phyloP scores from a whole-genome alignment of 2,329 filamentous ascomycete genomes.

The Teratosphaeria destructans region DNA sequence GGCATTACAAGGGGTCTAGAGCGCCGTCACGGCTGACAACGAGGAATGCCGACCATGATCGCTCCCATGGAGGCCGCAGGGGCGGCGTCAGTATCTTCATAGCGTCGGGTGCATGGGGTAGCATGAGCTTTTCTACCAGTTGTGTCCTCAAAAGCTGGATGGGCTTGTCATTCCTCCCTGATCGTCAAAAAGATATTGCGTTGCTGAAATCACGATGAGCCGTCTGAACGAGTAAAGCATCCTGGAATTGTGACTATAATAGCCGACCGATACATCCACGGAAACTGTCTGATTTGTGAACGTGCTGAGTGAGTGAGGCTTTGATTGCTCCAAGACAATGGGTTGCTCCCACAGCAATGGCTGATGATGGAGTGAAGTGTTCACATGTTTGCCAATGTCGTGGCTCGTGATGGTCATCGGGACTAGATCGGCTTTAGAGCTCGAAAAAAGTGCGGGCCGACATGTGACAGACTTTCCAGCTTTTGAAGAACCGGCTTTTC shows the following conservation, averaged over 20 bases:
- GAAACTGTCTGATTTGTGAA: neutral
- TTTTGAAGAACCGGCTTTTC: neutral
- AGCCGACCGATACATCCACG: neutral
- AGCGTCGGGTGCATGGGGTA: neutral
- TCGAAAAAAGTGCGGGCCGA: constrained; percentile 1
- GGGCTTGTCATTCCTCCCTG: neutral
- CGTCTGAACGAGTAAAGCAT: neutral
- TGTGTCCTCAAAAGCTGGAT: neutral
- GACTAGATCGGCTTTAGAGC: neutral
- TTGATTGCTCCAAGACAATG: too few relatives aligned
- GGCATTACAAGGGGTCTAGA: constrained; percentile 2
- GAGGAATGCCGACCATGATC: neutral
- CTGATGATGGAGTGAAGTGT: neutral
- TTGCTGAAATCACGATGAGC: neutral
- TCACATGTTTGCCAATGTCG: neutral
- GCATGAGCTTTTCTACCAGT: neutral
- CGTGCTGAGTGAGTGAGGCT: too few relatives aligned
- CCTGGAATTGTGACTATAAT: neutral
- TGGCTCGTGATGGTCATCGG: neutral
- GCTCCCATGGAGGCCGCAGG: neutral
- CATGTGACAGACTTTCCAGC: neutral
- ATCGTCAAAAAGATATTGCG: neutral
- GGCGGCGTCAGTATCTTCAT: neutral
- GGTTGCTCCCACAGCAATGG: too few relatives aligned
- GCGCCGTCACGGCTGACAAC: neutral